Base-by-base conservation (phyloP, 2,329 filamentous ascomycete genomes). In the Aspergillus udagawae region DNA sequence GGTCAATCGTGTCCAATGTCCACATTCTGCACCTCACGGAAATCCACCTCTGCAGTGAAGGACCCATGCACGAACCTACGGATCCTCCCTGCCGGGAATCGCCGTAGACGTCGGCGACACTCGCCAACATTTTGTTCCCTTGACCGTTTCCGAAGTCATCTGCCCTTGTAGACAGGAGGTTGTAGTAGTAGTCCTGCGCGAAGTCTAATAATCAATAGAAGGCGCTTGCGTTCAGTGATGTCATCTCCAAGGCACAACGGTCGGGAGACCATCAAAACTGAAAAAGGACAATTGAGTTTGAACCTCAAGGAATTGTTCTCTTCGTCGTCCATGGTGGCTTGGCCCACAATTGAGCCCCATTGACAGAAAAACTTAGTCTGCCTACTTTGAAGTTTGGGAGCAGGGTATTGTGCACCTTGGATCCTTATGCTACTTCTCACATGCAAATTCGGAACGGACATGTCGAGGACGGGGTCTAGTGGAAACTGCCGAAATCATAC, bases 401-500 rank as follows among this genome's bases (percentile, higher is more conserved):
- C 28, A 29, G 9, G 28, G 3, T 9, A 10, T 10, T 9, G 28
- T 1, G 28, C 28, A 29, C 4, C 14, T 17, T 35, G 32, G 32
- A 35, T 35, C 14, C 14, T 7, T 35, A 17, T 17, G 32, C 5
- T 35, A 17, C 29, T 32, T 38, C 14, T 38, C 14, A 17, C 32
- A 17, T 38, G 6, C 14, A 38, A 17, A 35, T 44, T 44, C n/a
- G 1, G 4, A 10, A 21, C 21, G 2, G 41, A 23, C 12, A 2
- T 14, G 9, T 20, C 3, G 2, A 3, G 7, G 5, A 14, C 21
- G 12, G 23, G 45, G 51, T 27, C 35, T 32, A 47, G 29, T 28
- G 56, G 54, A 28, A 54, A 49, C 49, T 38, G 51, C 48, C 23
- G 9, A 41, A 51, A 45, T 49, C 23, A 51, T 55, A 54, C 51